Evolutionary conservation across 495 filamentous ascomycete species (phyloP).

Genomic region (Cryomyces minteri): DNA sequence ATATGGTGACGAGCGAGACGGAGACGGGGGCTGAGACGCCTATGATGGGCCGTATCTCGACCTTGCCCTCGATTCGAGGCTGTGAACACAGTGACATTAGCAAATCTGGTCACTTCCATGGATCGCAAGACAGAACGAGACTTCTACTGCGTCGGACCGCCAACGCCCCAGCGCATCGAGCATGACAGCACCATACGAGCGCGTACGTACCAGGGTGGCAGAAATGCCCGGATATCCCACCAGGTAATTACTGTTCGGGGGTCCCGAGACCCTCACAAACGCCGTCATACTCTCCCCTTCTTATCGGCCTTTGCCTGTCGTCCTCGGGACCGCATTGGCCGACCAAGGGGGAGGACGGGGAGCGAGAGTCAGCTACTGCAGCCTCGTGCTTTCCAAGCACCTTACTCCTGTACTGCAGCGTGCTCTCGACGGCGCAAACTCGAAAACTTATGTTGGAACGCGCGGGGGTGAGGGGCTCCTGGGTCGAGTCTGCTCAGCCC

Average conservation of each 20-base stretch:
- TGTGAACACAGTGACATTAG: slow-evolving; percentile 16
- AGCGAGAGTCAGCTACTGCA: too few species aligned
- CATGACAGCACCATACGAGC: too few species aligned
- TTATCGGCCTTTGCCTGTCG: not conserved
- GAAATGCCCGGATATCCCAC: slow-evolving; percentile 97
- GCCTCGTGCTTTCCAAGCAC: too few species aligned
- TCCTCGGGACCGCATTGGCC: not conserved
- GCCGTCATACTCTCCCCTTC: slow-evolving; percentile 43
- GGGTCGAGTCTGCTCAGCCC: too few species aligned
- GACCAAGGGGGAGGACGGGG: not conserved
- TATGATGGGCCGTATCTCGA: slow-evolving; percentile 77
- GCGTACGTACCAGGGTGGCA: slow-evolving; percentile 66
- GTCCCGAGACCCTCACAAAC: slow-evolving; percentile 92
- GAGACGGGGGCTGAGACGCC: slow-evolving; percentile 76
- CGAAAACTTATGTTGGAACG: too few species aligned
- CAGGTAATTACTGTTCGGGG: slow-evolving; percentile 89
- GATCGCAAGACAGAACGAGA: too few species aligned
- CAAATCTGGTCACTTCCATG: not conserved
- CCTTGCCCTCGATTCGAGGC: slow-evolving; percentile 94
- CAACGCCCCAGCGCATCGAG: too few species aligned
- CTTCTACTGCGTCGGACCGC: too few species aligned
- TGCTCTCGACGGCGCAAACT: too few species aligned
- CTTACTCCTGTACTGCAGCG: too few species aligned
- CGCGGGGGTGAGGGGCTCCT: too few species aligned
- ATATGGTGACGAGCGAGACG: slow-evolving; percentile 87